phyloP scores from a whole-genome alignment of 2,329 filamentous ascomycete species.

The Hymenoscyphus repandus region DNA sequence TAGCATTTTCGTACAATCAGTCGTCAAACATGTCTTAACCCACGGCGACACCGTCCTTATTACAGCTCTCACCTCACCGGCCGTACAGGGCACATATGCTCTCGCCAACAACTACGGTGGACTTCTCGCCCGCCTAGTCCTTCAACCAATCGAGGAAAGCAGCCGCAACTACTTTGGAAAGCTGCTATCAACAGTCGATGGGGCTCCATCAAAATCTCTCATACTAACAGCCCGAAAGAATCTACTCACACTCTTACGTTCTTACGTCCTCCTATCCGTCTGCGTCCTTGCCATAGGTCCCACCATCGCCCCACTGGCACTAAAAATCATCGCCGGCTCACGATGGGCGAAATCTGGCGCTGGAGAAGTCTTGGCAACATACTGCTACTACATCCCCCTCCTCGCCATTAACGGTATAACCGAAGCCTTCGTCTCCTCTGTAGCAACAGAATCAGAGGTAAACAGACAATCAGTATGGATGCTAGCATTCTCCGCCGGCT shows the following conservation, averaged over 20 bases:
- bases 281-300: constrained; percentile 68
- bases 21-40: constrained; percentile 89
- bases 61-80: constrained; percentile 67
- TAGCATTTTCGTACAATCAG: constrained; percentile 82
- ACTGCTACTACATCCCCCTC: constrained; percentile 91
- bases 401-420: constrained; percentile 86
- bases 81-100: constrained; percentile 85
- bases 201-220: constrained; percentile 24
- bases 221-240: constrained; percentile 43
- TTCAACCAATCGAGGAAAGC: constrained; percentile 94
- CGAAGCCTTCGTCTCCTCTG: constrained; percentile 88
- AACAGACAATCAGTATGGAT: constrained; percentile 78
- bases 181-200: constrained; percentile 47
- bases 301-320: constrained; percentile 64
- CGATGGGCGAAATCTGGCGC: constrained; percentile 73
- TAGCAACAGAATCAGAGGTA: constrained; percentile 71
- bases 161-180: constrained; percentile 86
- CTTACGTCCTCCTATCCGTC: constrained; percentile 71
- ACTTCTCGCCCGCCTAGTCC: constrained; percentile 78
- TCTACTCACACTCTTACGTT: constrained; percentile 59
- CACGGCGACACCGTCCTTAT: constrained; percentile 92
- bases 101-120: constrained; percentile 93
- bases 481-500: constrained; percentile 71
- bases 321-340: constrained; percentile 70
- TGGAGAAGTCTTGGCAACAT: constrained; percentile 66